Percentiles rank a stretch among this genome's conserved stretches.
phyloP scores from a whole-genome alignment of 495 filamentous ascomycete genomes.

The Articulospora tetracladia region DNA sequence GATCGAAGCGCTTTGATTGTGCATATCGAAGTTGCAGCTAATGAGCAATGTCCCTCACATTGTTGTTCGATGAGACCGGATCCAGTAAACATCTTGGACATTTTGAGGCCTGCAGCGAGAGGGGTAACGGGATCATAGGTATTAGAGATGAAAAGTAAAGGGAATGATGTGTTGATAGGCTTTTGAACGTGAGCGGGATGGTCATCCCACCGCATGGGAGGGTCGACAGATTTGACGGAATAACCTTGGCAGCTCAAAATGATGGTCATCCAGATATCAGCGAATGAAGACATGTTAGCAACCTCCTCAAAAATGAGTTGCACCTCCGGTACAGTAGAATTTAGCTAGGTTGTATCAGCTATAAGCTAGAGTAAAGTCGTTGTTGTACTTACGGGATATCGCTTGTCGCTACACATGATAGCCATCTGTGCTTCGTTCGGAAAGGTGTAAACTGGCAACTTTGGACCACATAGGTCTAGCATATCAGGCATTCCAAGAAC shows the following conservation, averaged over 20 bases:
- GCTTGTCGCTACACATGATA: slow-evolving; percentile 46
- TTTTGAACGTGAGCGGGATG: slow-evolving; percentile 25
- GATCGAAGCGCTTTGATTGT: slow-evolving; percentile 32
- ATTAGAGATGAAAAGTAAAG: slow-evolving; percentile 58
- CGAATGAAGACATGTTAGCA: slow-evolving; percentile 35
- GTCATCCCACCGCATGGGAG: slow-evolving; percentile 34
- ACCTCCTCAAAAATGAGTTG: slow-evolving; percentile 31
- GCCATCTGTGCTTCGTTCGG: slow-evolving; percentile 38
- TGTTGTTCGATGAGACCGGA: slow-evolving; percentile 43
- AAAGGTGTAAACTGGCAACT: slow-evolving; percentile 27
- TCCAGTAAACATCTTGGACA: slow-evolving; percentile 42
- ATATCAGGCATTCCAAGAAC: background rate
- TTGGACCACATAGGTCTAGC: background rate
- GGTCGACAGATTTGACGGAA: slow-evolving; percentile 32
- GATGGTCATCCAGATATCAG: slow-evolving; percentile 38
- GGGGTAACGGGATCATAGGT: slow-evolving; percentile 59
- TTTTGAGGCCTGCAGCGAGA: slow-evolving; percentile 43
- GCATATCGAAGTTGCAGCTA: slow-evolving; percentile 35
- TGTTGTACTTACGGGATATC: slow-evolving; percentile 27
- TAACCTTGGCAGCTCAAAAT: slow-evolving; percentile 41
- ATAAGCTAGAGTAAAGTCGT: background rate
- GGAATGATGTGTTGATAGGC: slow-evolving; percentile 46
- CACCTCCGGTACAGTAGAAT: slow-evolving; percentile 36
- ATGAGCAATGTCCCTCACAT: slow-evolving; percentile 39
- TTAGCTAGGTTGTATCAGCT: slow-evolving; percentile 23